A percentile compares a stretch with the other conserved stretches of the same genome.
These are phyloP conservation scores for Ambrosia artemisiifolia DNA, from an alignment of 129 eudicot genomes.

Conservation along the genomic window DNA sequence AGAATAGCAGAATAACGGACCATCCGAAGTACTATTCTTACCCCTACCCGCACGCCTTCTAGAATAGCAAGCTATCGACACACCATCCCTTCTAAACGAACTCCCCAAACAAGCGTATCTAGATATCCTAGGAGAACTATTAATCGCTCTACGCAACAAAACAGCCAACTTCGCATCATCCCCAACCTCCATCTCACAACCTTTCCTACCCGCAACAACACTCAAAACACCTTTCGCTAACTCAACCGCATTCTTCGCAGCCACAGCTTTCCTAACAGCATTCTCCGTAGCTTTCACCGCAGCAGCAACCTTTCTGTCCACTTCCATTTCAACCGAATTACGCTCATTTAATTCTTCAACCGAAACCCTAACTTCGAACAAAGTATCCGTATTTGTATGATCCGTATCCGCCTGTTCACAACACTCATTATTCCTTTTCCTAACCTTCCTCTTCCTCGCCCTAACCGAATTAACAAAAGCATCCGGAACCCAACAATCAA, in stretches of 20 bases:
- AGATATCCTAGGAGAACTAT: conserved; percentile 62
- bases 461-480: conserved; percentile 39
- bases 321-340: not conserved
- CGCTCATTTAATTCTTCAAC: not conserved
- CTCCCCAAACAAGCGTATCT: conserved; percentile 31
- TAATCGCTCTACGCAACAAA: conserved; percentile 66
- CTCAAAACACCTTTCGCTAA: conserved; percentile 35
- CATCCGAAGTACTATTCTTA: not conserved
- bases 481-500: conserved; percentile 96
- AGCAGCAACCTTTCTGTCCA: conserved; percentile 32
- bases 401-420: not conserved
- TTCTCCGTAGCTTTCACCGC: conserved; percentile 34
- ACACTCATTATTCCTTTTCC: conserved; percentile 24
- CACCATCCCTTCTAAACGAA: conserved; percentile 26
- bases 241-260: conserved; percentile 42
- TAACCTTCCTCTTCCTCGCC: conserved; percentile 29
- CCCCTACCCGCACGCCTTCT: conserved; percentile 16
- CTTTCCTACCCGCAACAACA: conserved; percentile 23
- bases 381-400: too few relatives aligned
- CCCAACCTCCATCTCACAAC: conserved; percentile 27
- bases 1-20: conserved; percentile 12
- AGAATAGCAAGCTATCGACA: conserved; percentile 16
- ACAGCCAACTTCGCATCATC: conserved; percentile 61
- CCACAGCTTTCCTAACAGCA: conserved; percentile 38
- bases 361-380: conserved; percentile 18